phyloP scores from a whole-genome alignment of 495 filamentous ascomycete genomes.

The Tuber umbilicatum region DNA sequence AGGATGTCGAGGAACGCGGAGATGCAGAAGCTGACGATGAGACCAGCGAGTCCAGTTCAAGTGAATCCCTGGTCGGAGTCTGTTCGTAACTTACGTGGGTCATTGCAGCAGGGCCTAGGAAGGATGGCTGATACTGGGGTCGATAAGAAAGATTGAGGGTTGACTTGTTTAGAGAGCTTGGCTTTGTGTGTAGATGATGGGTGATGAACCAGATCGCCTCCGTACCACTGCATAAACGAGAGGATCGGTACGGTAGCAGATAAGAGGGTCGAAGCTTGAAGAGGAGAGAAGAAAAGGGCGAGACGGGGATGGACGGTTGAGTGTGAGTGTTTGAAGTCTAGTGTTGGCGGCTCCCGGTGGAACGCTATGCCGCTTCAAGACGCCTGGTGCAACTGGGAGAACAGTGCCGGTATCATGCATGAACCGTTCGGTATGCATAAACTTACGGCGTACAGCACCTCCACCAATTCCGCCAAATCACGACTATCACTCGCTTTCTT shows the following conservation, averaged over 20 bases:
- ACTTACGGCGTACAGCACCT: not conserved
- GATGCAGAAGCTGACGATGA: constrained; percentile 60
- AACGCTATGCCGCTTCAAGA: not conserved
- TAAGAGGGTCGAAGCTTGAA: not conserved
- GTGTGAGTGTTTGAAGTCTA: not conserved
- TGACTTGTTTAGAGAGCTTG: not conserved
- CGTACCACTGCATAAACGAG: not conserved
- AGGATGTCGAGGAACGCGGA: constrained; percentile 60
- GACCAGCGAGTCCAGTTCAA: constrained; percentile 91
- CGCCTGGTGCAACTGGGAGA: not conserved
- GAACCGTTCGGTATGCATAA: too few species aligned
- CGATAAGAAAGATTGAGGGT: not conserved
- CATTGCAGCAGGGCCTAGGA: constrained; percentile 9
- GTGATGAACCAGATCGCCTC: not conserved
- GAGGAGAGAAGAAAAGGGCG: not conserved
- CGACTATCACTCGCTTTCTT: not conserved
- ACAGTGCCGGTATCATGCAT: too few species aligned
- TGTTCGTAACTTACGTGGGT: constrained; percentile 44
- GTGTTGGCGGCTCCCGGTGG: not conserved
- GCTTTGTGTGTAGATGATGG: not conserved
- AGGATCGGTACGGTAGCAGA: not conserved
- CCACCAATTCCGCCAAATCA: not conserved
- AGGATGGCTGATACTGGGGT: not conserved
- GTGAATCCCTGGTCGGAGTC: constrained; percentile 70
- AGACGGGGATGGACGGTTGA: not conserved